These are phyloP conservation scores for Cordia subcordata DNA, from an alignment of 257 asterid genomes.

Conservation along the genomic window DNA sequence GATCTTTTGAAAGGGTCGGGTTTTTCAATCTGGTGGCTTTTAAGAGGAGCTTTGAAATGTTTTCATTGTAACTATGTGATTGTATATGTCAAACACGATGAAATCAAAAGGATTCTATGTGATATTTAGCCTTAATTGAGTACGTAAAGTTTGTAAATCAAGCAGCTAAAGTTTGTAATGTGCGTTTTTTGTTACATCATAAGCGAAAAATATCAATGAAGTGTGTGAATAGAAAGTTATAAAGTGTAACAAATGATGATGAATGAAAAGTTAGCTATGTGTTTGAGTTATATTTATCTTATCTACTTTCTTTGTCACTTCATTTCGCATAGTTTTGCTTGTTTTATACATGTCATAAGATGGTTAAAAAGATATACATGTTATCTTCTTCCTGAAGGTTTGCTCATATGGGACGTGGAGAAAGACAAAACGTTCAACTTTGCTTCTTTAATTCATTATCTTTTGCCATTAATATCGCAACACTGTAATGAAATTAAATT, in stretches of 20 bases:
- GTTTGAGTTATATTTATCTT: not conserved
- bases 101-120: too few species aligned
- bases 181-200: too few species aligned
- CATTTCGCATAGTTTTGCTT: not conserved
- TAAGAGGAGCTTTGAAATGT: too few species aligned
- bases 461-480: too few species aligned
- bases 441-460: not conserved
- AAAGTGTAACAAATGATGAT: not conserved
- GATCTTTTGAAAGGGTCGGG: too few species aligned
- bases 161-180: too few species aligned
- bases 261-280: not conserved
- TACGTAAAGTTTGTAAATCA: not conserved
- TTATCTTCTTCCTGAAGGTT: not conserved
- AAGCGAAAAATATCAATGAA: too few species aligned
- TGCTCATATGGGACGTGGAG: not conserved
- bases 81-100: too few species aligned
- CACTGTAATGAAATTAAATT: too few species aligned
- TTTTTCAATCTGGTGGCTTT: too few species aligned
- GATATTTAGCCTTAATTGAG: not conserved
- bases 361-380: not conserved
- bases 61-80: too few species aligned
- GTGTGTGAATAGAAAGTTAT: not conserved
- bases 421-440: not conserved
- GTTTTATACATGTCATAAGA: not conserved
- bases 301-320: not conserved